Conservation (phyloP, 306 rosid genomes). For the Pachyrhizus erosus region DNA sequence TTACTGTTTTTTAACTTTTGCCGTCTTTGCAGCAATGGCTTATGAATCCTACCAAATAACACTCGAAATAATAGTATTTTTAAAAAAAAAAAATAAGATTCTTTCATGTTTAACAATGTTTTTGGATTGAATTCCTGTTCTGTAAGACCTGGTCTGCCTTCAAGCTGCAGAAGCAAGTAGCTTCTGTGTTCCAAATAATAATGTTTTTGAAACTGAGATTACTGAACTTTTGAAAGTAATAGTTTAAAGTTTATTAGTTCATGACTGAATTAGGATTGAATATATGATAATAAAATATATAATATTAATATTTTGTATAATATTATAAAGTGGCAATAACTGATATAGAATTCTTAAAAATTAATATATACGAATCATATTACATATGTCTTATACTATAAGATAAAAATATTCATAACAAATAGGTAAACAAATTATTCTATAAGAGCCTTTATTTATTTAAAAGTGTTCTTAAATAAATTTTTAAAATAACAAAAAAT, state of each 20-base stretch:
- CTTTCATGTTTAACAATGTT: not conserved
- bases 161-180: too few species aligned
- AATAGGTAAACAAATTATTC: not conserved
- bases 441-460: not conserved
- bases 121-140: too few species aligned
- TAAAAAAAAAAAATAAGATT: too few species aligned
- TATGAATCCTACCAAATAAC: constrained; percentile 3
- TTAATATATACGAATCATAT: not conserved
- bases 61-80: not conserved
- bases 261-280: not conserved
- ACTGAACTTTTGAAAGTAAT: not conserved
- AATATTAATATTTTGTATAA: not conserved
- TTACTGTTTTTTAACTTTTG: not conserved
- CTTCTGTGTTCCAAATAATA: too few species aligned
- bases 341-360: not conserved
- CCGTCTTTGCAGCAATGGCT: not conserved
- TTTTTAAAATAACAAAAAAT: too few species aligned
- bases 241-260: not conserved
- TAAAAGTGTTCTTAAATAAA: not conserved
- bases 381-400: not conserved
- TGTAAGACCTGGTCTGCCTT: too few species aligned
- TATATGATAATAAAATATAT: not conserved
- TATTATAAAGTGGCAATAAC: not conserved
- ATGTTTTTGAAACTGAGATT: not conserved
- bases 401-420: not conserved